Base-by-base conservation (phyloP, 2,329 filamentous ascomycete species). In the Trichophyton benhamiae region DNA sequence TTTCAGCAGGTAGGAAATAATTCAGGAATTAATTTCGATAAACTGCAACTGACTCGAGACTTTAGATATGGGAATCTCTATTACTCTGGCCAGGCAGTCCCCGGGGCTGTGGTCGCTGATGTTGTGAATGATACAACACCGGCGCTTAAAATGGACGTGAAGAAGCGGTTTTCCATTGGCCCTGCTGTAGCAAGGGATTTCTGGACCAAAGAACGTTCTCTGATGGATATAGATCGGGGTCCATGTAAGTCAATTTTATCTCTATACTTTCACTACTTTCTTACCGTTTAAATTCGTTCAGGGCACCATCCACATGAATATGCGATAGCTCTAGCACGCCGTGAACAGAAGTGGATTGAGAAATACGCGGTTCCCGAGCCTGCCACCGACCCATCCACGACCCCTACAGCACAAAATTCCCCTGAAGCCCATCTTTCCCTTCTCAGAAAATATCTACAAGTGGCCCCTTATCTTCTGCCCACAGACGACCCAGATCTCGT, bases 211-310 rank as follows among this genome's bases (percentile, higher is more conserved):
- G 66, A 71, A 64, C 65, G 69, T 59, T 61, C 57, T 1, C 61
- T 64, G 58, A 67, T 61, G 58, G 4, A 62, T n/a, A 17, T 60
- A 17, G 71, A 76, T 65, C 68, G 73, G 48, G 75, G 76, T 20
- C 75, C 74, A 53, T 77, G 74, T 77, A 67, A 60, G 72, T 61
- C 8, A 25, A 3, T 25, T 25, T 25, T 25, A 27, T 27, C 25
- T 27, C 25, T 27, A 27, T 27, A 27, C 17, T 9, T 9, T 49
- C 46, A 15, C 15, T n/a, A 2, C 20, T 44, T 20, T 49, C 46
- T 11, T 7, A 49, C 22, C 5, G 20, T 20, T 49, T 27, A 27
- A 22, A 22, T 49, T 49, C 1, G 13, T 49, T 27, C 6, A 55
- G 62, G 61, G 63, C 44, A 58, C 42, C 6, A 52, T 27, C 52